Evolutionary conservation across 805 yeast genomes (phyloP), one percentile per base, ranked within the genome.

Genomic region (Wickerhamomyces queroliae): DNA sequence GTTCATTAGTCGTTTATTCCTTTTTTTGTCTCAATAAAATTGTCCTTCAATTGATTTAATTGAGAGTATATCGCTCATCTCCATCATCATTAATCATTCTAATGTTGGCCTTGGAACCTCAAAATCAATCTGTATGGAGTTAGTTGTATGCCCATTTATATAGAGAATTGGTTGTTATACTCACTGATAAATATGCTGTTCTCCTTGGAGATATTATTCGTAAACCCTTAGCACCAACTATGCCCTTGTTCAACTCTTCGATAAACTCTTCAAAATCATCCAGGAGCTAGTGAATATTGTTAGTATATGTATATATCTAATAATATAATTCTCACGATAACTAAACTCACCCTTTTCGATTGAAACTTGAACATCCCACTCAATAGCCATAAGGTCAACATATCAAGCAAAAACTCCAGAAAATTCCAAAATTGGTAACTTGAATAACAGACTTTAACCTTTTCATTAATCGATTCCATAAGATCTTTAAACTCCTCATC

Each of bases 161-260:
- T 19, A 21, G 15, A 13, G 35, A 11, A 13, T 5, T 4, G 26
- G 23, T 12, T 8, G 17, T 16, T 17, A 36, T 46, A 63, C 67
- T 40, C 58, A 65, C 68, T 12, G 83, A 74, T 7, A 80, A 56
- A 53, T 70, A 80, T 1, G 78, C 87, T 23, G 74, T 64, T 37
- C 65, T 53, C 36, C 71, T 50, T 2, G 84, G 84, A 5, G 74
- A 65, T 1, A 81, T 65, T 9, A 82, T 43, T 23, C 50, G 47
- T 13, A 75, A 50, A 11, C 58, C 61, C 28, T 52, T 45, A 4
- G 41, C 43, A 20, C 42, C 39, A 27, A 55, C 48, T 6, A 43
- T 28, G 3, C 56, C 37, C 4, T 36, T 33, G 42, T 74, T 74
- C 13, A 61, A 16, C 2, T 50, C 42, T 1, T 39, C 41, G 8